Evolutionary conservation across 139 green algal species (phyloP), one percentile per base, ranked within the genome.

Genomic region (Ulvella scutata): DNA sequence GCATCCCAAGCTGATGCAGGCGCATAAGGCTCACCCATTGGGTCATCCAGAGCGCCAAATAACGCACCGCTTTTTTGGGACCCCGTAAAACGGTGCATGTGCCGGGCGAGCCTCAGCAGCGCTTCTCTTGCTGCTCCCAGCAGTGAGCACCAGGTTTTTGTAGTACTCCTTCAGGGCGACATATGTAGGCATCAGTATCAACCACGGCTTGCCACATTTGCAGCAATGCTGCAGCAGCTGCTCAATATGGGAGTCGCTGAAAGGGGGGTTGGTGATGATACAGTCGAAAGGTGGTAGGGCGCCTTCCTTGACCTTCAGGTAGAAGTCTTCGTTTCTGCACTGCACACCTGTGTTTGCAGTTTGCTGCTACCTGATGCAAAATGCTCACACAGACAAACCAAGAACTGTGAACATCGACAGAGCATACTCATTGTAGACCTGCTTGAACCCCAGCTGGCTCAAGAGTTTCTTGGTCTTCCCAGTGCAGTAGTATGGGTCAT

Each of bases 301-400:
- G 2, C 73, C 44, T 0, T 35, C 20, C 6, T 39, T 38, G 20
- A 82, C 74, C 43, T 82, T 77, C 13, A 77, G 44, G 62, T 90
- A 90, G 44, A 90, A 90, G 74, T 90, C 85, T 4, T 85, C 83
- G 26, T 86, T 85, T 72, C 67, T 62, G 79, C 51, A 67, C 31
- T 26, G 51, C 13, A 34, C 13, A 23, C 13, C 13, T 0, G 31
- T 67, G 6, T 23, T 36, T 67, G 51, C 51, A 29, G 20, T 10
- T 34, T 36, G 9, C 51, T 67, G 6, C 31, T 67, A 67, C n/a
- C n/a, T n/a, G n/a, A n/a, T n/a, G n/a, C n/a, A n/a, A n/a, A n/a
- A n/a, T n/a, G n/a, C n/a, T n/a, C n/a, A n/a, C n/a, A n/a, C n/a
- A n/a, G n/a, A n/a, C n/a, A n/a, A n/a, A n/a, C n/a, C n/a, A n/a